Percentiles rank a stretch among this genome's conserved stretches.
Conservation (phyloP, 2,329 filamentous ascomycete genomes). For the Raffaelea arxii region DNA sequence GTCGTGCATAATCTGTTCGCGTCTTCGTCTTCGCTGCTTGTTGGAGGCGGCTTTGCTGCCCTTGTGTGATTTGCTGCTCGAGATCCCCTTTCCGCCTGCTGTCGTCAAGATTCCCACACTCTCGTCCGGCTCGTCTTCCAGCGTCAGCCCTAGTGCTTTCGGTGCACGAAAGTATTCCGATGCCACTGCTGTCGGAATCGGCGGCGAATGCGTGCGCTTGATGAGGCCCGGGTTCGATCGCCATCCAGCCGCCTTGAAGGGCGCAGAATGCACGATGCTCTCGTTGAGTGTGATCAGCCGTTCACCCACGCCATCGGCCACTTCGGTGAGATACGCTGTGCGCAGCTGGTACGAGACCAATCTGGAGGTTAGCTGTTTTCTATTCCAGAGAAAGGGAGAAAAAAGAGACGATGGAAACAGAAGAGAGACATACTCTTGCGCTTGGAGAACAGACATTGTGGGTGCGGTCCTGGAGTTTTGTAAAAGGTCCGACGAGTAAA, state of each 20-base stretch:
- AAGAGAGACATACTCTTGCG: conserved; percentile 25
- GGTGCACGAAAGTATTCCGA: conserved; percentile 76
- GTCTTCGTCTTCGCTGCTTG: neutral
- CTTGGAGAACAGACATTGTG: conserved; percentile 33
- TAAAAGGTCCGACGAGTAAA: too few relatives aligned
- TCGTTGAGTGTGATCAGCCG: conserved; percentile 75
- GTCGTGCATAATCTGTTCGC: conserved; percentile 47
- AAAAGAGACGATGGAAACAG: neutral
- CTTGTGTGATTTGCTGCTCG: too few relatives aligned
- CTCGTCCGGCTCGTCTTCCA: conserved; percentile 64
- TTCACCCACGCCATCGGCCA: conserved; percentile 77
- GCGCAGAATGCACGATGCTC: conserved; percentile 65
- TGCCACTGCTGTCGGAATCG: conserved; percentile 72
- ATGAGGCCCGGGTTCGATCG: conserved; percentile 62
- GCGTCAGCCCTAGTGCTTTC: conserved; percentile 50
- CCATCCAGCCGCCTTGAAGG: conserved; percentile 79
- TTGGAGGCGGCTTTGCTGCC: too few relatives aligned
- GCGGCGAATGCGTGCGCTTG: conserved; percentile 77
- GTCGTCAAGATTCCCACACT: conserved; percentile 59
- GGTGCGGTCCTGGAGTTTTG: too few relatives aligned
- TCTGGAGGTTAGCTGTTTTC: conserved; percentile 29
- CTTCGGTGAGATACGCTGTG: conserved; percentile 67
- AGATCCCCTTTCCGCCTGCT: neutral
- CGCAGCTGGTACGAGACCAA: conserved; percentile 77
- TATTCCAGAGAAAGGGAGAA: neutral